These are phyloP conservation scores for Apiospora marii DNA, from an alignment of 2,329 filamentous ascomycete genomes.

Conservation along the genomic window DNA sequence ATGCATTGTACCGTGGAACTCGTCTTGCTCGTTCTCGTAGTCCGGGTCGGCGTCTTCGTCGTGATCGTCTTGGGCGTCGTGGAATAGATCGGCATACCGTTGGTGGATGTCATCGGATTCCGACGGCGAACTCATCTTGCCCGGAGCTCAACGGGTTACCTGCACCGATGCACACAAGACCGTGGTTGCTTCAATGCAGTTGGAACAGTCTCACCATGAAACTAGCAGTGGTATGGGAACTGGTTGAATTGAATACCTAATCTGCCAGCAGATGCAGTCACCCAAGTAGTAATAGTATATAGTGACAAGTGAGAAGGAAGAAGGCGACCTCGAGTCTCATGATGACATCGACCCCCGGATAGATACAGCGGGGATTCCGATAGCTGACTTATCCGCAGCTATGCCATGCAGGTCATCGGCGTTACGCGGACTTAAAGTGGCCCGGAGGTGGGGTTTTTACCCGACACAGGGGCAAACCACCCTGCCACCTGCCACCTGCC, in stretches of 20 bases:
- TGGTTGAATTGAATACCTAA: not conserved
- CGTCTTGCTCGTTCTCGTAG: conserved; percentile 38
- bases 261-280: conserved; percentile 14
- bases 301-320: not conserved
- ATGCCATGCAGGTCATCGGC: conserved; percentile 1
- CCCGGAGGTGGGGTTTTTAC: not conserved
- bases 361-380: conserved; percentile 22
- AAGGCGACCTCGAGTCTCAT: conserved; percentile 9
- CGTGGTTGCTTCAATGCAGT: not conserved
- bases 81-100: conserved; percentile 32
- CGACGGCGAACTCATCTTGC: conserved; percentile 21
- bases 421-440: conserved; percentile 17
- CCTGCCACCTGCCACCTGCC: conserved; percentile 29
- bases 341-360: conserved; percentile 23
- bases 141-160: conserved; percentile 17
- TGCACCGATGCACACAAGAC: conserved; percentile 7
- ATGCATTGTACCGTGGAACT: conserved; percentile 37
- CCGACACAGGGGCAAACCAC: conserved; percentile 31
- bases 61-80: conserved; percentile 37
- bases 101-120: conserved; percentile 5
- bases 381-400: conserved; percentile 7
- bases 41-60: conserved; percentile 35
- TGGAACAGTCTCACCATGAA: not conserved
- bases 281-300: not conserved
- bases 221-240: not conserved